Evolutionary conservation across 768 basidiomycete species (phyloP), one percentile per base, ranked within the genome.

Genomic region (Multifurca ochricompacta): DNA sequence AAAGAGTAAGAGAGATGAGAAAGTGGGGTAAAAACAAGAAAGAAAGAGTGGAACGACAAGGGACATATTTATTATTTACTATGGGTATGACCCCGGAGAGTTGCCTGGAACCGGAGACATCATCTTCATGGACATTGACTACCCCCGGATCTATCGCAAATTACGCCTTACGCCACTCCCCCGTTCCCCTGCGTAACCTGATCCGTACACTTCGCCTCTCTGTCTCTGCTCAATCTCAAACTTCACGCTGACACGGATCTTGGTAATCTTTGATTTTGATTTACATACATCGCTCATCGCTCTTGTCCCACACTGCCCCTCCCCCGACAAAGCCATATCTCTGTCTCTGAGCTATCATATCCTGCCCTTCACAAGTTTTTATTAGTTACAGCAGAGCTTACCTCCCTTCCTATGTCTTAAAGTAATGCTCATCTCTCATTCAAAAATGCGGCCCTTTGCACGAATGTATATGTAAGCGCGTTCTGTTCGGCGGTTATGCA

Each of bases 31-130:
- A 42, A 57, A n/a, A n/a, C n/a, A n/a, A n/a, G n/a, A n/a, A n/a
- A n/a, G n/a, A n/a, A 45, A 39, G 52, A 30, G 19, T 42, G 46
- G 51, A 46, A 49, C 48, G 57, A 48, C 35, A 37, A 53, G 21
- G 47, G 32, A 48, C 32, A 56, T 52, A 56, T 57, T 57, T 57
- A 57, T 57, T 52, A 40, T 47, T 36, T 40, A 50, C 40, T 32
- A 43, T 37, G 10, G 44, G 30, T 1, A 39, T 47, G 56, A 57
- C 56, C 56, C 56, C 56, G 56, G 56, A 52, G 25, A 51, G 49
- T 10, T 3, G 30, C 9, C 30, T 35, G 3, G 49, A 16, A 50
- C 37, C n/a, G n/a, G 19, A 25, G 30, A 16, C 30, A 28, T 13
- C 14, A 14, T 39, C 19, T 18, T 31, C n/a, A n/a, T n/a, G n/a